Conservation (phyloP, 495 filamentous ascomycete species). For the Penicillium desertorum region DNA sequence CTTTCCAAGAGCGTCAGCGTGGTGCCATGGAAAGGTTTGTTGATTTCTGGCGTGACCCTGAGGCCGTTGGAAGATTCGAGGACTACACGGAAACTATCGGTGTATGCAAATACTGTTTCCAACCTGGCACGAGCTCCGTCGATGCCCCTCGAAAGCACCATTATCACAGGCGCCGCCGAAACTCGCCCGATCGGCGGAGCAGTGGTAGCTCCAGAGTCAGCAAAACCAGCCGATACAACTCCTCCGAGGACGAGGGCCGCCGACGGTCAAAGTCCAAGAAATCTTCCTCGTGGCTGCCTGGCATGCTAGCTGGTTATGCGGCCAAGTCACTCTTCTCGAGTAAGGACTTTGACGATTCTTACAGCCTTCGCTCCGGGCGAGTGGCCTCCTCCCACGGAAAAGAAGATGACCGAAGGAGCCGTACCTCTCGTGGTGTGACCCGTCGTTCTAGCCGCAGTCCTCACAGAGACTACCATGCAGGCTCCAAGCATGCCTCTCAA, state of each 20-base stretch:
- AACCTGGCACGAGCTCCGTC: constrained; percentile 56
- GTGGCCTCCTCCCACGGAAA: constrained; percentile 37
- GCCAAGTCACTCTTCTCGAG: constrained; percentile 53
- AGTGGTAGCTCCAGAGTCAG: constrained; percentile 47
- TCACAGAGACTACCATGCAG: constrained; percentile 32
- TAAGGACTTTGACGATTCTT: constrained; percentile 59
- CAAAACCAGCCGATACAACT: constrained; percentile 58
- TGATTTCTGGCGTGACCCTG: constrained; percentile 65
- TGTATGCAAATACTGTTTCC: constrained; percentile 67
- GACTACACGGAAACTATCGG: constrained; percentile 73
- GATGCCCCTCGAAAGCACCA: constrained; percentile 68
- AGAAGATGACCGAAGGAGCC: constrained; percentile 43
- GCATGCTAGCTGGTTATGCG: constrained; percentile 54
- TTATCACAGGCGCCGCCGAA: constrained; percentile 44
- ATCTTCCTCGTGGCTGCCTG: constrained; percentile 51
- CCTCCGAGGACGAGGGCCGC: constrained; percentile 54
- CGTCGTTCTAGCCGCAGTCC: constrained; percentile 36
- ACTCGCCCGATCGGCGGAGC: constrained; percentile 47
- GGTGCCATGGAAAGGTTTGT: constrained; percentile 58
- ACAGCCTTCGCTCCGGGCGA: constrained; percentile 54
- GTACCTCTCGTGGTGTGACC: constrained; percentile 45
- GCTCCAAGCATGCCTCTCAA: constrained; percentile 17
- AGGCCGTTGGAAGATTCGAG: constrained; percentile 68
- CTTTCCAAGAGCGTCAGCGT: constrained; percentile 48
- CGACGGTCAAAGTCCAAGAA: constrained; percentile 45